Percentiles rank a stretch among this genome's conserved stretches.
phyloP scores from a whole-genome alignment of 352 stramenopile genomes.

The Phytophthora chlamydospora region DNA sequence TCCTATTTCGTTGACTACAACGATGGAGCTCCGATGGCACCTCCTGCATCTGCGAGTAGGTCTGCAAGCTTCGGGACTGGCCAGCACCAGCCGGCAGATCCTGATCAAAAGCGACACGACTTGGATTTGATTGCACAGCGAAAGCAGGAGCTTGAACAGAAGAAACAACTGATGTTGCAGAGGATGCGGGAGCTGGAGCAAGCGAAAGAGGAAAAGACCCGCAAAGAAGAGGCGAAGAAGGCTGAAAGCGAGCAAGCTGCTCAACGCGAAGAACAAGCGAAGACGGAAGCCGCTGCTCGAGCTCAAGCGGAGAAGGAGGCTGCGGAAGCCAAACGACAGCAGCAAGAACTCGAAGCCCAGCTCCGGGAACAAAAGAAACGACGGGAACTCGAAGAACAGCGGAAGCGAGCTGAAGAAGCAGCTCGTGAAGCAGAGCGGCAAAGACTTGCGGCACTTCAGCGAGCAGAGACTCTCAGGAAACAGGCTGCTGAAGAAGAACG shows the following conservation, averaged over 20 bases:
- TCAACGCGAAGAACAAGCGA: slow-evolving; percentile 26
- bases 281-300: slow-evolving; percentile 31
- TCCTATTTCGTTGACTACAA: slow-evolving; percentile 74
- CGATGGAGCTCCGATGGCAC: slow-evolving; percentile 3
- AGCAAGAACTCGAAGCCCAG: slow-evolving; percentile 41
- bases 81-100: slow-evolving; percentile 16
- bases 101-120: slow-evolving; percentile 43
- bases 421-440: slow-evolving; percentile 39
- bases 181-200: slow-evolving; percentile 52
- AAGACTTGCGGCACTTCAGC: slow-evolving; percentile 31
- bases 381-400: slow-evolving; percentile 54
- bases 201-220: slow-evolving; percentile 58
- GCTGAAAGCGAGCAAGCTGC: slow-evolving; percentile 30
- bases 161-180: slow-evolving; percentile 61
- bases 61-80: background rate
- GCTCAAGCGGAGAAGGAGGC: slow-evolving; percentile 46
- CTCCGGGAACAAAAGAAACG: slow-evolving; percentile 46
- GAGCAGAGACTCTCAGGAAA: slow-evolving; percentile 27
- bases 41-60: slow-evolving; percentile 2
- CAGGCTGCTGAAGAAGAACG: slow-evolving; percentile 53
- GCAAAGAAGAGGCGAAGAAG: slow-evolving; percentile 51
- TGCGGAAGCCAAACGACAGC: slow-evolving; percentile 29
- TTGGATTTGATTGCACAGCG: slow-evolving; percentile 63
- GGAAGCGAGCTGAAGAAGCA: slow-evolving; percentile 44
- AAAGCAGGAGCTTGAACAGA: slow-evolving; percentile 63